These are phyloP conservation scores for Avena sativa DNA, from an alignment of 176 grass and related monocot genomes.

Conservation along the genomic window DNA sequence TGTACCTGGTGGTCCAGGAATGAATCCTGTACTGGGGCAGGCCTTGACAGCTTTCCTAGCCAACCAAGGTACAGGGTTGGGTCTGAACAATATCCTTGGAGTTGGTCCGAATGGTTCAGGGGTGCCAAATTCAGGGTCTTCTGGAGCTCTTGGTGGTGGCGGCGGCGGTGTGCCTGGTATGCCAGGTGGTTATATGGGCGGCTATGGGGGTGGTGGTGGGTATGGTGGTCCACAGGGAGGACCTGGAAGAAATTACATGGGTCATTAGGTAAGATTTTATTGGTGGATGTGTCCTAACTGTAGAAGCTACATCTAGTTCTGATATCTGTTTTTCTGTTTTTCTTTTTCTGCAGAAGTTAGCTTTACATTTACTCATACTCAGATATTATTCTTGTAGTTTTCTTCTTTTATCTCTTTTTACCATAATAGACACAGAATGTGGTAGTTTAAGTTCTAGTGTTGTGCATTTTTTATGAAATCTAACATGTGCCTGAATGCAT, in stretches of 20 bases:
- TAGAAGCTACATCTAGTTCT: constrained; percentile 31
- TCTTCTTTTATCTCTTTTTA: background rate
- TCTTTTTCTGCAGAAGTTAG: background rate
- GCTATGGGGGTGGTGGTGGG: constrained; percentile 73
- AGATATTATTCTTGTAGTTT: constrained; percentile 2
- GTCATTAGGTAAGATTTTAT: constrained; percentile 81
- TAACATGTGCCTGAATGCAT: background rate
- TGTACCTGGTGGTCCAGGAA: constrained; percentile 56
- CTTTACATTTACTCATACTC: background rate
- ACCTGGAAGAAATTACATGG: constrained; percentile 90
- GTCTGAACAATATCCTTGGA: constrained; percentile 64
- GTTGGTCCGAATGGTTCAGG: constrained; percentile 49
- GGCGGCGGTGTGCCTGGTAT: constrained; percentile 54
- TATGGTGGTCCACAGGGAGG: constrained; percentile 79
- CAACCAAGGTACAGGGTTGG: constrained; percentile 66
- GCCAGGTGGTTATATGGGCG: constrained; percentile 61
- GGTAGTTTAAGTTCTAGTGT: background rate
- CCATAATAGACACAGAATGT: background rate
- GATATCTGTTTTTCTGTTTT: background rate
- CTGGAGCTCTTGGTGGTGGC: constrained; percentile 64
- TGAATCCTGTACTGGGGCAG: constrained; percentile 88
- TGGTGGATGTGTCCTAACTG: constrained; percentile 31
- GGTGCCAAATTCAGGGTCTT: constrained; percentile 40
- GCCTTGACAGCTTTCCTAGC: constrained; percentile 87
- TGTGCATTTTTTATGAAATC: constrained; percentile 15